Evolutionary conservation across 176 grass and related monocot species (phyloP).

Genomic region (Paspalum vaginatum): DNA sequence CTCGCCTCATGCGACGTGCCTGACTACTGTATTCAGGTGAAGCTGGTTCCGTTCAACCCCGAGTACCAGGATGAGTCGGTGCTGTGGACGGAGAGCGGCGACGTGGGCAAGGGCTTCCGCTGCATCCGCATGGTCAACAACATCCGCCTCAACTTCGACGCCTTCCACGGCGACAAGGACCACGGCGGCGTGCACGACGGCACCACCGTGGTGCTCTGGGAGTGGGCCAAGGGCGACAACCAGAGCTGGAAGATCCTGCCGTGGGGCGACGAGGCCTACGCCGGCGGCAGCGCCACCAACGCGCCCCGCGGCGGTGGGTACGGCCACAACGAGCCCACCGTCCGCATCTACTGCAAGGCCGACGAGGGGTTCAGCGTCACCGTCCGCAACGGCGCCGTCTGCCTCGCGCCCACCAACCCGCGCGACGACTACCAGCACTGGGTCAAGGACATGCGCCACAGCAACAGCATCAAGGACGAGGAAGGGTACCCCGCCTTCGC

Average conservation of each 20-base stretch:
- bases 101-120: constrained; percentile 73
- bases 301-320: constrained; percentile 31
- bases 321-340: constrained; percentile 55
- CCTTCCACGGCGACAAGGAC: constrained; percentile 74
- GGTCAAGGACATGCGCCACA: constrained; percentile 88
- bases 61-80: constrained; percentile 70
- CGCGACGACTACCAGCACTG: constrained; percentile 84
- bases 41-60: constrained; percentile 61
- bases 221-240: constrained; percentile 85
- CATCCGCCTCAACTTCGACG: constrained; percentile 76
- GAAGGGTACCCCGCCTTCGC: constrained; percentile 89
- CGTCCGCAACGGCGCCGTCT: constrained; percentile 55
- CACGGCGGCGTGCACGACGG: constrained; percentile 87
- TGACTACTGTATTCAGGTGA: too few relatives aligned
- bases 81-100: constrained; percentile 81
- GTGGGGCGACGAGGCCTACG: constrained; percentile 58
- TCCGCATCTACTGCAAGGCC: constrained; percentile 80
- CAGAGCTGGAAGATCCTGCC: constrained; percentile 94
- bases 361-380: constrained; percentile 75
- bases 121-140: constrained; percentile 92
- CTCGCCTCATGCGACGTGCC: too few relatives aligned
- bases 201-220: constrained; percentile 75
- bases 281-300: constrained; percentile 33
- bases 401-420: constrained; percentile 73
- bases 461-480: constrained; percentile 79